These are phyloP conservation scores for Nigrospora osmanthi DNA, from an alignment of 2,329 filamentous ascomycete genomes.

Conservation along the genomic window DNA sequence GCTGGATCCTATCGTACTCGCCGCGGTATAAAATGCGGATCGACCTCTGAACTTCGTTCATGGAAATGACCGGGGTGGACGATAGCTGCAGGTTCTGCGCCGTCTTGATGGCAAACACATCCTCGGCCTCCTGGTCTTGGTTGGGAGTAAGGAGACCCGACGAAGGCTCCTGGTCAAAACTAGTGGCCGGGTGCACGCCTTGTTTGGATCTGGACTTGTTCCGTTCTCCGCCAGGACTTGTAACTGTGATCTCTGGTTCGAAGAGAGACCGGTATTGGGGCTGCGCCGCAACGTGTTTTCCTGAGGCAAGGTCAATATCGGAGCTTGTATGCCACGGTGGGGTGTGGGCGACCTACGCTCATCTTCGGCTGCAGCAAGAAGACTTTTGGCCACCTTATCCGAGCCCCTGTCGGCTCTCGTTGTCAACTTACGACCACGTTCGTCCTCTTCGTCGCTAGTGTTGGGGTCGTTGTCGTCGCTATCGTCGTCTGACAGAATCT, in stretches of 20 bases:
- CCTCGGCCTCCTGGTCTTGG: conserved; percentile 73
- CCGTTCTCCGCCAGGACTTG: conserved; percentile 54
- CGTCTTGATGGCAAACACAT: conserved; percentile 75
- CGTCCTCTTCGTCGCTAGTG: conserved; percentile 60
- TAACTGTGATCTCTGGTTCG: conserved; percentile 60
- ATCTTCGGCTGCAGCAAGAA: conserved; percentile 69
- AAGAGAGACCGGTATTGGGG: conserved; percentile 58
- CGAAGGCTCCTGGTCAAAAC: conserved; percentile 64
- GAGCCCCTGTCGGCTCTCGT: conserved; percentile 35
- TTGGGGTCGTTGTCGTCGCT: conserved; percentile 52
- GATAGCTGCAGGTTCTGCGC: conserved; percentile 79
- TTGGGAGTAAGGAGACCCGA: conserved; percentile 53
- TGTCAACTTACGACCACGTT: conserved; percentile 50
- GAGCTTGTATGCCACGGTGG: not conserved
- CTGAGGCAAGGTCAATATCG: conserved; percentile 25
- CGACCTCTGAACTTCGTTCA: conserved; percentile 68
- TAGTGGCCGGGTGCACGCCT: conserved; percentile 70
- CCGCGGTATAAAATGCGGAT: conserved; percentile 88
- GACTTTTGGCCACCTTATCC: conserved; percentile 36
- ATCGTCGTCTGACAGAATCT: conserved; percentile 55
- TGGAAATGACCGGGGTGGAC: conserved; percentile 72
- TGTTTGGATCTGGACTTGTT: conserved; percentile 36
- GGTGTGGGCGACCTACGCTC: conserved; percentile 51
- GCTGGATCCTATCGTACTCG: conserved; percentile 69
- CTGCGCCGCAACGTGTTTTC: conserved; percentile 43